Percentiles rank a stretch among this genome's conserved stretches.
Evolutionary conservation across 106 monocot genomes (phyloP).

Genomic region (Dendrobium nobile): DNA sequence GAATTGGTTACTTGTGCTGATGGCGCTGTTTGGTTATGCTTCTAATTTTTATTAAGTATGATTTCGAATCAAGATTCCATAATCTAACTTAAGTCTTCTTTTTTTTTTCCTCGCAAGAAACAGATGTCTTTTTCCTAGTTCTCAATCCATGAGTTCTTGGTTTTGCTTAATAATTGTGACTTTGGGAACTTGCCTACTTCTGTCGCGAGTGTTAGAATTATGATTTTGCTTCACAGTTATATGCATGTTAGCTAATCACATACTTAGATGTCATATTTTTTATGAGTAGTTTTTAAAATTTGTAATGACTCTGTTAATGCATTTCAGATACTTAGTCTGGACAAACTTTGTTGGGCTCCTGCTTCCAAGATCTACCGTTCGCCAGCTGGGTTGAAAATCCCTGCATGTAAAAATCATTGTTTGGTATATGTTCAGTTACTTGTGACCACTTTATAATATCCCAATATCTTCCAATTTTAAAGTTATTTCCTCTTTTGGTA

Average conservation of each 20-base stretch:
- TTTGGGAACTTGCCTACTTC: background rate
- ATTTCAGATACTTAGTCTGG: slow-evolving; percentile 72
- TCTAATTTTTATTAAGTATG: background rate
- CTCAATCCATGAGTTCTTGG: background rate
- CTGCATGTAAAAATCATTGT: slow-evolving; percentile 85
- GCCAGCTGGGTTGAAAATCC: slow-evolving; percentile 59
- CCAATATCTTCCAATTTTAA: background rate
- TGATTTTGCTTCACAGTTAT: background rate
- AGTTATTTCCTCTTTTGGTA: background rate
- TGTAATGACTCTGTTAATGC: background rate
- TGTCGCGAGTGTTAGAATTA: background rate
- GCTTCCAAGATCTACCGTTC: slow-evolving; percentile 52
- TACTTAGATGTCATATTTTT: background rate
- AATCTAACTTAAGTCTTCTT: background rate
- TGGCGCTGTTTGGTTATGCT: background rate
- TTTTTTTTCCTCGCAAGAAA: background rate
- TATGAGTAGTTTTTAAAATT: background rate
- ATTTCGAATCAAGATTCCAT: background rate
- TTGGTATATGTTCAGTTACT: slow-evolving; percentile 40
- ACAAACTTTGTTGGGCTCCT: slow-evolving; percentile 71
- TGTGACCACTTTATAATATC: background rate
- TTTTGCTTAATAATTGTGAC: background rate
- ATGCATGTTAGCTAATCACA: background rate
- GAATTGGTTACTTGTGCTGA: background rate
- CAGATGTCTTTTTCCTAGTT: background rate